Evolutionary conservation across 345 rosid species (phyloP), one percentile per base, ranked within the genome.

Genomic region (Linum lewisii): DNA sequence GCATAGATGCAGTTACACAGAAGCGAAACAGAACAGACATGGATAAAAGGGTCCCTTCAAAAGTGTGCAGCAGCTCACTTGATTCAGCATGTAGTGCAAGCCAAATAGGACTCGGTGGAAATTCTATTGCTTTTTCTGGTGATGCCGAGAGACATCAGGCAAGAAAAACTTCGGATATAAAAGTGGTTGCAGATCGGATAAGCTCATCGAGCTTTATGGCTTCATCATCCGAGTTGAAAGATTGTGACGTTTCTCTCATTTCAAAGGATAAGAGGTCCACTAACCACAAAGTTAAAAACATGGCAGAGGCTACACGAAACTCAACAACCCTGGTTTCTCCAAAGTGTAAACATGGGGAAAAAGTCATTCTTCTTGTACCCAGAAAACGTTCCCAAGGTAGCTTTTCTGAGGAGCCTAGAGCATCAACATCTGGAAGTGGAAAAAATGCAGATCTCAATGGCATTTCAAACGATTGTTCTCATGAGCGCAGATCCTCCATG

Each of bases 361-460:
- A 36, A 53, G 67, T 66, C 51, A 76, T 81, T 70, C 82, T 79
- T 51, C 82, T 78, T 50, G 56, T 72, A 18, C 85, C 92, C 51
- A 73, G 64, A 54, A 77, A 65, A 65, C 51, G 63, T 23, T 34
- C 74, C 26, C 75, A 36, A 38, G 70, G 65, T 38, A 59, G 69
- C 53, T 44, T 65, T 57, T 49, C 20, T 4, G 57, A 60, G 73
- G 78, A 75, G 20, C 51, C 55, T 21, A 60, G 24, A 19, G 68
- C 29, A 51, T 36, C 59, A 21, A 34, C 69, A 53, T 79, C 67
- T 62, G 75, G 62, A 62, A 68, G 69, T 61, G 56, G 54, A 52
- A 65, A 26, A 19, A 70, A 29, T 65, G 66, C 73, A 50, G 60
- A 51, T 53, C 65, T 34, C 55, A 75, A 58, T 38, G 68, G 67